These are phyloP conservation scores for Erigeron philadelphicus DNA, from an alignment of 140 eudicot species.

Conservation along the genomic window DNA sequence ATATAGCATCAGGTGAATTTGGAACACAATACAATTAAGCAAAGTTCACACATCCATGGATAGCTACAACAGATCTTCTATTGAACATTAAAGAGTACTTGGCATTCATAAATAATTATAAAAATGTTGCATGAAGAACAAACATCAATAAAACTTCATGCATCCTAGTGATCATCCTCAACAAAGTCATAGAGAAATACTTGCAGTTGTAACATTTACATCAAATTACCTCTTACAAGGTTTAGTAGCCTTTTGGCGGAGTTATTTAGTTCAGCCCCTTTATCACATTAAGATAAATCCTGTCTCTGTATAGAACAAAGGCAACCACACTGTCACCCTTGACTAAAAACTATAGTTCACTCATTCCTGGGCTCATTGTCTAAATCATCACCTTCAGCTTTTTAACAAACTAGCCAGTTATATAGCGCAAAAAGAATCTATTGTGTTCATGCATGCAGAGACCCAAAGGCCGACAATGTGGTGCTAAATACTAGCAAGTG, in stretches of 20 bases:
- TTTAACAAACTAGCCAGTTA: constrained; percentile 10
- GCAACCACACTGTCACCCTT: neutral
- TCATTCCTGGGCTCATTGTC: neutral
- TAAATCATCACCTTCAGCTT: constrained; percentile 10
- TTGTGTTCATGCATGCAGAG: constrained; percentile 14
- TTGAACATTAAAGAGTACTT: neutral
- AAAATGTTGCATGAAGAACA: neutral
- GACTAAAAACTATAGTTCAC: neutral
- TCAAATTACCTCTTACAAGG: neutral
- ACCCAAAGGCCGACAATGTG: neutral
- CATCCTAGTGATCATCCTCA: neutral
- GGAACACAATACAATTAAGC: neutral
- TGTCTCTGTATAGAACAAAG: neutral
- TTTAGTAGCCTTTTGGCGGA: neutral
- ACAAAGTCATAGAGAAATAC: neutral
- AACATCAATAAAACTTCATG: neutral
- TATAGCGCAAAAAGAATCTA: constrained; percentile 16
- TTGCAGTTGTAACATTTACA: neutral
- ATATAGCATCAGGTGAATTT: constrained; percentile 11
- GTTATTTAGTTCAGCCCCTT: neutral
- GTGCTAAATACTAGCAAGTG: neutral
- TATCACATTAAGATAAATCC: neutral
- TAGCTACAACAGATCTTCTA: neutral
- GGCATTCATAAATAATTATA: neutral
- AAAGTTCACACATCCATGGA: neutral